phyloP scores from a whole-genome alignment of 768 basidiomycete species.

The Lactarius akahatsu region DNA sequence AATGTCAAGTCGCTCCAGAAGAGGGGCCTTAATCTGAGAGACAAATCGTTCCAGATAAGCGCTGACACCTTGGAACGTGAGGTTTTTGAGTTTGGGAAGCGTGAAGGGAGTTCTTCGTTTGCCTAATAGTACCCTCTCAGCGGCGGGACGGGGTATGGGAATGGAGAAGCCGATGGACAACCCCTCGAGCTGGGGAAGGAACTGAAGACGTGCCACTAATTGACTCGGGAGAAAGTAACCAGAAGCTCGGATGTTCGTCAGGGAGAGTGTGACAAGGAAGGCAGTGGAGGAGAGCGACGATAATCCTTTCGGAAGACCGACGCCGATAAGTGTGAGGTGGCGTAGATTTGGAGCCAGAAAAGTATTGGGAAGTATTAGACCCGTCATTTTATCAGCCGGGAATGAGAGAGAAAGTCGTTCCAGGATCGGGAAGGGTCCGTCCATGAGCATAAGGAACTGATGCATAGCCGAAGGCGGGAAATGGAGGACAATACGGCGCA shows the following conservation, averaged over 20 bases:
- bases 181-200: not conserved
- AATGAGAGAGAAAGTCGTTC: not conserved
- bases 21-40: not conserved
- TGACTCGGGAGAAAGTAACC: not conserved
- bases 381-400: not conserved
- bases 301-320: not conserved
- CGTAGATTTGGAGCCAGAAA: not conserved
- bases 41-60: not conserved
- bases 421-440: not conserved
- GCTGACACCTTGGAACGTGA: not conserved
- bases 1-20: not conserved
- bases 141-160: not conserved
- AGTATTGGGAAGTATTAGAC: not conserved
- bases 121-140: not conserved
- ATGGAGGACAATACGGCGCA: not conserved
- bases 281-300: not conserved
- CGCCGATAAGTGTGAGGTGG: not conserved
- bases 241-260: not conserved
- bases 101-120: not conserved
- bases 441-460: not conserved
- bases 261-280: not conserved
- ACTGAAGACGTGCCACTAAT: not conserved
- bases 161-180: not conserved
- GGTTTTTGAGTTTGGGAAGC: not conserved
- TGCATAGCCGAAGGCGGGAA: not conserved